These are phyloP conservation scores for Fusarium tjaetaba DNA, from an alignment of 2,329 filamentous ascomycete genomes.

Conservation along the genomic window DNA sequence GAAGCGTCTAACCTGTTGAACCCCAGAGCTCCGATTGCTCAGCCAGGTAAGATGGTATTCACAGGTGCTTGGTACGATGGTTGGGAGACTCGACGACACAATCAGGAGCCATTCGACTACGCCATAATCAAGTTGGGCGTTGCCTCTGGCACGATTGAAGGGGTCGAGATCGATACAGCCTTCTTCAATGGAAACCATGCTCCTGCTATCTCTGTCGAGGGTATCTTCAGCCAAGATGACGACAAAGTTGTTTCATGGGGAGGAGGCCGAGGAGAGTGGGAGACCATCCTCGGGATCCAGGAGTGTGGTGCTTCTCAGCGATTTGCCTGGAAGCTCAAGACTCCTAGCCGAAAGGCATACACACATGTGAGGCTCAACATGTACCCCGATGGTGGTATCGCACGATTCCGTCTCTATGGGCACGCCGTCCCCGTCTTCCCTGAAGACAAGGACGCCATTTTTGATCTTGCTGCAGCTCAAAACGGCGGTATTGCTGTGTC, in stretches of 20 bases:
- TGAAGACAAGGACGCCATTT: constrained; percentile 68
- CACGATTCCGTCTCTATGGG: constrained; percentile 81
- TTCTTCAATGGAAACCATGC: constrained; percentile 87
- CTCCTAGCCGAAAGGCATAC: constrained; percentile 71
- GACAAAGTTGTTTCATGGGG: constrained; percentile 72
- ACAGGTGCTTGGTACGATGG: constrained; percentile 77
- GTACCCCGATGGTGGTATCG: constrained; percentile 88
- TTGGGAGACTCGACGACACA: constrained; percentile 76
- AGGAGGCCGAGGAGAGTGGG: constrained; percentile 71
- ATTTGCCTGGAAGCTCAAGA: constrained; percentile 75
- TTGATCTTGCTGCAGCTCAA: constrained; percentile 81
- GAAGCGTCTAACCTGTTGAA: constrained; percentile 72
- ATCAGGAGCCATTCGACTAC: constrained; percentile 72
- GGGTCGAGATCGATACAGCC: constrained; percentile 82
- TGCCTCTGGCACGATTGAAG: constrained; percentile 75
- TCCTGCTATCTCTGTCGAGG: constrained; percentile 81
- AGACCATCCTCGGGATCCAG: constrained; percentile 74
- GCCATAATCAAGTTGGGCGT: constrained; percentile 73
- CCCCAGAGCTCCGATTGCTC: constrained; percentile 69
- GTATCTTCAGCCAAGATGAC: constrained; percentile 73
- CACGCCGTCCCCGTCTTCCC: constrained; percentile 81
- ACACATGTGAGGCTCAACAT: constrained; percentile 84
- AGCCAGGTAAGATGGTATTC: constrained; percentile 74
- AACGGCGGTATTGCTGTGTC: constrained; percentile 80
- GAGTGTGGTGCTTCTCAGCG: constrained; percentile 79